phyloP scores from a whole-genome alignment of 495 filamentous ascomycete species.

The Hypoxylon fuscum region DNA sequence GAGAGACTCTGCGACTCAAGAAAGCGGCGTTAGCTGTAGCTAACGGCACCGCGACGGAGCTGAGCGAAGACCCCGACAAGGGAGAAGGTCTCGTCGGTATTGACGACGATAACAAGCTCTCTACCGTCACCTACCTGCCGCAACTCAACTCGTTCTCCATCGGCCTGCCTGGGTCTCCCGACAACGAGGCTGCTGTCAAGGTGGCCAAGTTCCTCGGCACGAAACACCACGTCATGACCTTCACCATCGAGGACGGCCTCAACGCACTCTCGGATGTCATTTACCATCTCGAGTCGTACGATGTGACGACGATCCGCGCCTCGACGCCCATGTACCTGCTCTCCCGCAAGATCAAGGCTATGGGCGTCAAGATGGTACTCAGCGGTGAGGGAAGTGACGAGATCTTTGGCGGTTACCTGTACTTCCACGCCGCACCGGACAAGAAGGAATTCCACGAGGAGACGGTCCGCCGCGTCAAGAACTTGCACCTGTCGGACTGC shows the following conservation, averaged over 20 bases:
- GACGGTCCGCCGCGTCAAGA: conserved; percentile 90
- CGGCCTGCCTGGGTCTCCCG: conserved; percentile 88
- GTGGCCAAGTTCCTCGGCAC: conserved; percentile 96
- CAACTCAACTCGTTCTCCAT: conserved; percentile 99
- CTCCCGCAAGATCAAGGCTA: conserved; percentile 96
- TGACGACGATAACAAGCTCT: conserved; percentile 87
- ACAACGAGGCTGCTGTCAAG: conserved; percentile 85
- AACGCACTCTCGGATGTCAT: conserved; percentile 97
- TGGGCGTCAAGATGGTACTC: conserved; percentile 99
- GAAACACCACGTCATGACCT: conserved; percentile 96
- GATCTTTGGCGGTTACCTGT: conserved; percentile 98
- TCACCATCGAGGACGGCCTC: conserved; percentile 95
- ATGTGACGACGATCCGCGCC: conserved; percentile 97
- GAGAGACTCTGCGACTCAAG: conserved; percentile 83
- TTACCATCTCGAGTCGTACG: conserved; percentile 95
- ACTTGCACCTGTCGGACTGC: conserved; percentile 94
- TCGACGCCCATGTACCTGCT: conserved; percentile 99
- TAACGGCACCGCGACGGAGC: conserved; percentile 49
- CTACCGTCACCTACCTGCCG: conserved; percentile 89
- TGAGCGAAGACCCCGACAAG: conserved; percentile 57
- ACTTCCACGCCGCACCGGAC: conserved; percentile 94
- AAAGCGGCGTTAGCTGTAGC: conserved; percentile 63
- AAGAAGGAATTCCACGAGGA: conserved; percentile 93
- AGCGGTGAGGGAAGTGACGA: conserved; percentile 97
- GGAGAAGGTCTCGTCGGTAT: conserved; percentile 86